These are phyloP conservation scores for Pterocarpus macrocarpus DNA, from an alignment of 306 rosid genomes.

Conservation along the genomic window DNA sequence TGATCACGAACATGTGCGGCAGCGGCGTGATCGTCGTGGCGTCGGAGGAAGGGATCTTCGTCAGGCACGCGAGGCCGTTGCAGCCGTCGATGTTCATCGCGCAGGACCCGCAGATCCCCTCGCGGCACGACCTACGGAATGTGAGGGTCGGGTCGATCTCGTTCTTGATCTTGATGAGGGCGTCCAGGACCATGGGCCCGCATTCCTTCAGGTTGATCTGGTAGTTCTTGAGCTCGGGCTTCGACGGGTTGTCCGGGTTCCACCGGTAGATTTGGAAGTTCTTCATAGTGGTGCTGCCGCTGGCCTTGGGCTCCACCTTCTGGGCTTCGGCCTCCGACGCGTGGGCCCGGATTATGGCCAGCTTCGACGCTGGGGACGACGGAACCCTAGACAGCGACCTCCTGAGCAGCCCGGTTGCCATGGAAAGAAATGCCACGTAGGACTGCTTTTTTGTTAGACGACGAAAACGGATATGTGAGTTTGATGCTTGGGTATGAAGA, in stretches of 20 bases:
- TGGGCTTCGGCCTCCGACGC: constrained; percentile 76
- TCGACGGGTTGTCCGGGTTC: constrained; percentile 79
- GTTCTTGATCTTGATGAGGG: constrained; percentile 92
- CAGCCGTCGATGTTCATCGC: constrained; percentile 99
- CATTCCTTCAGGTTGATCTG: constrained; percentile 88
- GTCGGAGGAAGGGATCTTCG: constrained; percentile 65
- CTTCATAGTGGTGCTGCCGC: constrained; percentile 47
- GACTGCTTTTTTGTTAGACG: not conserved
- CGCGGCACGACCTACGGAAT: constrained; percentile 93
- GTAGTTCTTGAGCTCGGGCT: constrained; percentile 82
- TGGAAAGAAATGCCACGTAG: not conserved
- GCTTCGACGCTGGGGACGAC: constrained; percentile 53
- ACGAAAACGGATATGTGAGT: constrained; percentile 46
- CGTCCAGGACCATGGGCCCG: constrained; percentile 99
- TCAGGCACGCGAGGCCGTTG: constrained; percentile 90
- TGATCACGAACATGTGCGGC: constrained; percentile 95
- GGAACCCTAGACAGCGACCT: constrained; percentile 57
- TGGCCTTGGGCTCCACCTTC: constrained; percentile 56
- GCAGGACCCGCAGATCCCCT: constrained; percentile 97
- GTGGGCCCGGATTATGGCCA: constrained; percentile 55
- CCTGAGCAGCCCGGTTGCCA: constrained; percentile 77
- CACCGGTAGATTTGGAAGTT: constrained; percentile 95
- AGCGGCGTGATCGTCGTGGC: constrained; percentile 73
- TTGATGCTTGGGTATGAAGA: not conserved
- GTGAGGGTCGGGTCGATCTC: constrained; percentile 85